Conservation (phyloP, 768 basidiomycete species). For the Xerocomus potaroensis region DNA sequence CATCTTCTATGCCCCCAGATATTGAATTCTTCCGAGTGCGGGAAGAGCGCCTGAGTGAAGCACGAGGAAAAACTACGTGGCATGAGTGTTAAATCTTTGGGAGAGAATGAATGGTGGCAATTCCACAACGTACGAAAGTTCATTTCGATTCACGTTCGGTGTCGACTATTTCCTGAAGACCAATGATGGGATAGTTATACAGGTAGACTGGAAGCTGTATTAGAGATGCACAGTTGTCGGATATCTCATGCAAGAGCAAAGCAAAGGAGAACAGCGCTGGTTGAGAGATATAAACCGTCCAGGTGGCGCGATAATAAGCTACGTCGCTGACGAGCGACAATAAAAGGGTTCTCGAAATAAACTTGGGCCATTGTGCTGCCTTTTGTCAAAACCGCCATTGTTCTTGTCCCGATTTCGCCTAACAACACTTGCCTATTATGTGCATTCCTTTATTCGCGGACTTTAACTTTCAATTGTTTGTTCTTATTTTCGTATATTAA, state of each 20-base stretch:
- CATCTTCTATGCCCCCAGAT: slow-evolving; percentile 7
- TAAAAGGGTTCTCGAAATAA: neutral
- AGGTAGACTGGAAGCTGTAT: slow-evolving; percentile 5
- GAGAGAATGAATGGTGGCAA: neutral
- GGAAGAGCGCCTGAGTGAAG: slow-evolving; percentile 25
- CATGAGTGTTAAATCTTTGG: slow-evolving; percentile 3
- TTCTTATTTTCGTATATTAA: slow-evolving; percentile 6
- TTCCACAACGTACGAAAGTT: slow-evolving; percentile 14
- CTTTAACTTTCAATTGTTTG: slow-evolving; percentile 13
- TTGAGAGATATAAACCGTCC: slow-evolving; percentile 19
- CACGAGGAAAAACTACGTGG: slow-evolving; percentile 19
- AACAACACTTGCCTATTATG: slow-evolving; percentile 22
- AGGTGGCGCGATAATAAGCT: slow-evolving; percentile 5
- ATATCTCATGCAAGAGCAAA: slow-evolving; percentile 9
- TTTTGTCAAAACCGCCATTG: slow-evolving; percentile 27
- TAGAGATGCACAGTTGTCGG: neutral
- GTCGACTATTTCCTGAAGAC: neutral
- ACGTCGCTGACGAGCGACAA: slow-evolving; percentile 17
- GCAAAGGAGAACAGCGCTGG: neutral
- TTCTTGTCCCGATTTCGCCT: slow-evolving; percentile 20
- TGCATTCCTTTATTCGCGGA: slow-evolving; percentile 19
- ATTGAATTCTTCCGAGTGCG: slow-evolving; percentile 18
- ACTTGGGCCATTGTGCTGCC: slow-evolving; percentile 9
- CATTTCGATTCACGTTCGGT: slow-evolving; percentile 19
- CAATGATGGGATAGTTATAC: neutral